These are phyloP conservation scores for Trichosporon sp. DNA, from an alignment of 1,284 basidiomycete species.

Conservation along the genomic window DNA sequence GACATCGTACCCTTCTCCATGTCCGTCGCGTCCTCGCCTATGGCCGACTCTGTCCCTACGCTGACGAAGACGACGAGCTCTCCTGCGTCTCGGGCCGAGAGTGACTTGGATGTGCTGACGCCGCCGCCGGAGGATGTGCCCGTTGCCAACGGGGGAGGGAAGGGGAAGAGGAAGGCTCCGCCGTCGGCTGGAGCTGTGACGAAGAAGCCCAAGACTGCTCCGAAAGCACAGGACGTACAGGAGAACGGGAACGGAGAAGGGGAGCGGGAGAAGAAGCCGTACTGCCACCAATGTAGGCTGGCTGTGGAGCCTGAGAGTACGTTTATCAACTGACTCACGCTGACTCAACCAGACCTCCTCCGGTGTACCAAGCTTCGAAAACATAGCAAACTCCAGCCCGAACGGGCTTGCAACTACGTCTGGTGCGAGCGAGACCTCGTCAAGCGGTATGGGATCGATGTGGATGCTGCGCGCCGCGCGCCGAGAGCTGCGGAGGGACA, in stretches of 20 bases:
- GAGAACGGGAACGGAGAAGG: conserved; percentile 1
- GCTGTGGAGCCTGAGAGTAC: conserved; percentile 11
- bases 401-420: conserved; percentile 27
- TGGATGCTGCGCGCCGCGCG: conserved; percentile 3
- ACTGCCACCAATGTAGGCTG: conserved; percentile 28
- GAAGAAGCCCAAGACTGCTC: conserved; percentile 4
- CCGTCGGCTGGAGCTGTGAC: neutral
- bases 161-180: neutral
- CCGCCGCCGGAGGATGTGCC: neutral
- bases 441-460: conserved; percentile 23
- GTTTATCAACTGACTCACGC: no score
- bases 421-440: conserved; percentile 32
- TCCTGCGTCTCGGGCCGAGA: neutral
- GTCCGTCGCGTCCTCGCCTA: conserved; percentile 22
- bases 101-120: neutral
- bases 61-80: neutral
- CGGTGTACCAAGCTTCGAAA: conserved; percentile 30
- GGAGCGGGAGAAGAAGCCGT: conserved; percentile 20
- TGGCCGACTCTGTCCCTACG: neutral
- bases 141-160: neutral
- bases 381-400: conserved; percentile 13
- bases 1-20: no score
- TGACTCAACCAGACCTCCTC: conserved; percentile 16
- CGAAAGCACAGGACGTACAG: neutral
- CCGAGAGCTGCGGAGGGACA: conserved; percentile 11